Evolutionary conservation across 768 basidiomycete species (phyloP), one percentile per base, ranked within the genome.

Genomic region (Xanthoconium purpureum): DNA sequence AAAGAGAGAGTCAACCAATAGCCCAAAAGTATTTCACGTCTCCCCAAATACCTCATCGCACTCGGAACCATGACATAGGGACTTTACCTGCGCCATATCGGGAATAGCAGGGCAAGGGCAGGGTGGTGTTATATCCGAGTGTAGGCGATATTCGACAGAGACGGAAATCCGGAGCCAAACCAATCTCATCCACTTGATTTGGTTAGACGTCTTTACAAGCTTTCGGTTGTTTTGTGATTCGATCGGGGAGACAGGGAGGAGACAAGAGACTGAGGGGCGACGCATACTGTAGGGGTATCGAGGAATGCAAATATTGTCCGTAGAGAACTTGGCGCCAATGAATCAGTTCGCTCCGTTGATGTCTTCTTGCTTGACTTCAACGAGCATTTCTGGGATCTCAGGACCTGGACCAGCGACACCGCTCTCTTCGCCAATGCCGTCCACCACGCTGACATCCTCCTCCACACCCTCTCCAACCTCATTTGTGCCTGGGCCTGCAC

Each of bases 1-100:
- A 80, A 80, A 78, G 73, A 79, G 73, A 63, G 70, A 69, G 73
- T 76, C 81, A 84, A 83, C 81, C 80, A 84, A 83, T 76, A 84
- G 80, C 84, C 81, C 80, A 81, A 80, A 57, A 57, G 62, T 62
- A 61, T 60, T 58, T 63, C 66, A 60, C 64, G 60, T 59, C 56
- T 59, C 57, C 38, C 47, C 54, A 33, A 47, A 56, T 42, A 39
- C 59, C 52, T 56, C 53, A 37, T 43, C 52, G 30, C 30, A 24
- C 52, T 54, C 39, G 28, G 50, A 45, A 49, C 36, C n/a, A 33
- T 6, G 45, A 42, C 46, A 4, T 1, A 18, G 20, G 5, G 48
- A 36, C 33, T 50, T 18, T 33, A 47, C 40, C 59, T 55, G 54
- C 49, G 13, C 63, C 51, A 54, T 50, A 59, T 51, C 24, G 15